A percentile compares a stretch with the other conserved stretches of the same genome.
These are phyloP conservation scores for Pichia kluyveri DNA, from an alignment of 805 yeast species.

Conservation along the genomic window DNA sequence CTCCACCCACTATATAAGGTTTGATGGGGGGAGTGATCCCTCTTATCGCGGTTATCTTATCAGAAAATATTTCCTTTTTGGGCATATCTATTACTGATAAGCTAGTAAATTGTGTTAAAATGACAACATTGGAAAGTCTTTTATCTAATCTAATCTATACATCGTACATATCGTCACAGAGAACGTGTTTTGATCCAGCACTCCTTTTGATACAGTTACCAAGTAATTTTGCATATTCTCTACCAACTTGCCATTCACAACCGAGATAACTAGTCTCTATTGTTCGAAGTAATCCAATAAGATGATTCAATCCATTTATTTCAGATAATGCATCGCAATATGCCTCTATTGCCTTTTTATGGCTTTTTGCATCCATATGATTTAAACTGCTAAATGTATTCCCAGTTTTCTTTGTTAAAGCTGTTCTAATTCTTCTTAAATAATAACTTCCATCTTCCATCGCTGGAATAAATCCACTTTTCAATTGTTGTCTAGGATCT, in stretches of 20 bases:
- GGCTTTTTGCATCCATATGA: conserved; percentile 2
- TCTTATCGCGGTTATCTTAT: not conserved
- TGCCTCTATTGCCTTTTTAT: conserved; percentile 18
- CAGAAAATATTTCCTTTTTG: not conserved
- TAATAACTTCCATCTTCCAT: conserved; percentile 41
- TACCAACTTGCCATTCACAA: conserved; percentile 46
- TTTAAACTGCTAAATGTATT: conserved; percentile 22
- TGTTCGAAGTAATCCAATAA: conserved; percentile 32
- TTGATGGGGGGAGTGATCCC: not conserved
- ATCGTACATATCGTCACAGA: conserved; percentile 37
- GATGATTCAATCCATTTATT: conserved; percentile 30
- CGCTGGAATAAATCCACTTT: conserved; percentile 7
- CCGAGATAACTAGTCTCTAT: conserved; percentile 28
- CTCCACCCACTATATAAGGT: not conserved
- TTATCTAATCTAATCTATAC: not conserved
- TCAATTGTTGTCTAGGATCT: conserved; percentile 1
- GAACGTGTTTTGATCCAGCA: conserved; percentile 37
- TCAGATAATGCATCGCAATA: conserved; percentile 28
- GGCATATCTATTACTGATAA: too few relatives aligned
- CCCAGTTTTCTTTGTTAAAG: conserved; percentile 23
- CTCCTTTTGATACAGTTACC: conserved; percentile 43
- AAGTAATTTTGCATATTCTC: conserved; percentile 42
- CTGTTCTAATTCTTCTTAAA: conserved; percentile 35
- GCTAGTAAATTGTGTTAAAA: too few relatives aligned
- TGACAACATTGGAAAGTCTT: too few relatives aligned